Evolutionary conservation across 495 filamentous ascomycete genomes (phyloP).

Genomic region (Baudoinia panamericana): DNA sequence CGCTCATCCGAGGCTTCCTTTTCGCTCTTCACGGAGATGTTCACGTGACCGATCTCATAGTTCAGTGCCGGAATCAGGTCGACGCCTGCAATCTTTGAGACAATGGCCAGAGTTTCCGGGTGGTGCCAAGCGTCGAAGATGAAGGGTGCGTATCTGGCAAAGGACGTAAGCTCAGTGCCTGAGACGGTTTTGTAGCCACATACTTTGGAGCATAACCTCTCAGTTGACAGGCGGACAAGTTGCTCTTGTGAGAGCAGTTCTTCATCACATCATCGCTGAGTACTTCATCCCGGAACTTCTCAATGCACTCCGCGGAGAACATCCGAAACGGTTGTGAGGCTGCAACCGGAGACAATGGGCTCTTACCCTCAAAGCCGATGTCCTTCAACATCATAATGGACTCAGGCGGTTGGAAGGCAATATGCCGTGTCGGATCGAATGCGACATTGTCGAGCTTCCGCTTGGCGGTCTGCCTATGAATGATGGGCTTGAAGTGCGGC

Average conservation of each 20-base stretch:
- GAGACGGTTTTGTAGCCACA: slow-evolving; percentile 22
- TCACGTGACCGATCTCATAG: slow-evolving; percentile 62
- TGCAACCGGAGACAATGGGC: slow-evolving; percentile 50
- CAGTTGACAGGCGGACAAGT: slow-evolving; percentile 51
- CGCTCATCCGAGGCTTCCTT: slow-evolving; percentile 41
- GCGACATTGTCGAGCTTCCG: slow-evolving; percentile 5
- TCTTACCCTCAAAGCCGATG: slow-evolving; percentile 40
- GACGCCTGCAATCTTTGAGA: slow-evolving; percentile 62
- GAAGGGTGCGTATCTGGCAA: slow-evolving; percentile 47
- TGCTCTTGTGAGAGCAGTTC: slow-evolving; percentile 51
- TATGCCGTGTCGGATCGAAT: slow-evolving; percentile 44
- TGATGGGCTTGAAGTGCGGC: slow-evolving; percentile 22
- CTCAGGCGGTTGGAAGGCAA: slow-evolving; percentile 39
- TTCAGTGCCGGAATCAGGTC: slow-evolving; percentile 59
- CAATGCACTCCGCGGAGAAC: slow-evolving; percentile 54
- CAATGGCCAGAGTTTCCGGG: slow-evolving; percentile 47
- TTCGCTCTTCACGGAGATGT: slow-evolving; percentile 48
- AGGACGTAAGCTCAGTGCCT: too few relatives aligned
- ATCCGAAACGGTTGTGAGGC: slow-evolving; percentile 62
- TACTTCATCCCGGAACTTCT: slow-evolving; percentile 53
- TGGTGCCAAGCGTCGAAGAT: slow-evolving; percentile 58
- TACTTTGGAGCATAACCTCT: slow-evolving; percentile 58
- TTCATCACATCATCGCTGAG: slow-evolving; percentile 49
- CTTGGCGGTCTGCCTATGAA: slow-evolving; percentile 15
- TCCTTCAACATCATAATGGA: slow-evolving; percentile 49